These are phyloP conservation scores for Xeromyces bisporus DNA, from an alignment of 495 filamentous ascomycete genomes.

Conservation along the genomic window DNA sequence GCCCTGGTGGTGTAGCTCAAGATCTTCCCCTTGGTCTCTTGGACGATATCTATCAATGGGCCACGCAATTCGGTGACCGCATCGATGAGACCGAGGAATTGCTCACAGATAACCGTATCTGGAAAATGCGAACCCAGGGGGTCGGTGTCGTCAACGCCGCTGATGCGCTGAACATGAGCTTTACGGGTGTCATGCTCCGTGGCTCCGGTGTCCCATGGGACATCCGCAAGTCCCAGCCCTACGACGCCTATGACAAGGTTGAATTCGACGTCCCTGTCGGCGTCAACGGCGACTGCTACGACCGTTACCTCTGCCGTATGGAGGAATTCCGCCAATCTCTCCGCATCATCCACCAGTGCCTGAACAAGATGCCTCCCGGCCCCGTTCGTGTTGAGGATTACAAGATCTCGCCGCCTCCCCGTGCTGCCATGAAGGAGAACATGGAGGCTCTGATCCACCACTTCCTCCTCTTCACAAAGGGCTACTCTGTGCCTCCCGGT, in stretches of 20 bases:
- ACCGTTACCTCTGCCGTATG: constrained; percentile 98
- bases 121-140: constrained; percentile 81
- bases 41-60: constrained; percentile 99
- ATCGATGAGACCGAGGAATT: constrained; percentile 99
- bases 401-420: constrained; percentile 91
- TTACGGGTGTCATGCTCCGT: constrained; percentile 94
- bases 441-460: constrained; percentile 99
- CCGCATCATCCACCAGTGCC: constrained; percentile 93
- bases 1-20: constrained; percentile 90
- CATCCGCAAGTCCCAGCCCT: constrained; percentile 85
- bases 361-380: constrained; percentile 96
- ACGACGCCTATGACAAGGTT: constrained; percentile 94
- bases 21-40: constrained; percentile 89
- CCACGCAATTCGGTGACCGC: constrained; percentile 96
- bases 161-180: constrained; percentile 87
- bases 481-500: constrained; percentile 91
- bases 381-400: constrained; percentile 94
- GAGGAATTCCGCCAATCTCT: constrained; percentile 97
- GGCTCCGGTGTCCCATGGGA: constrained; percentile 97
- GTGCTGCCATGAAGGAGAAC: constrained; percentile 99
- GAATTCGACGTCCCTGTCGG: constrained; percentile 98
- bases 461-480: constrained; percentile 96
- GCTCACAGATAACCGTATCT: constrained; percentile 98
- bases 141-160: constrained; percentile 82
- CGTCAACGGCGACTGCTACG: constrained; percentile 96